A percentile compares a stretch with the other conserved stretches of the same genome.
Conservation (phyloP, 1,139 yeast species). For the Geotrichum aggregatum region DNA sequence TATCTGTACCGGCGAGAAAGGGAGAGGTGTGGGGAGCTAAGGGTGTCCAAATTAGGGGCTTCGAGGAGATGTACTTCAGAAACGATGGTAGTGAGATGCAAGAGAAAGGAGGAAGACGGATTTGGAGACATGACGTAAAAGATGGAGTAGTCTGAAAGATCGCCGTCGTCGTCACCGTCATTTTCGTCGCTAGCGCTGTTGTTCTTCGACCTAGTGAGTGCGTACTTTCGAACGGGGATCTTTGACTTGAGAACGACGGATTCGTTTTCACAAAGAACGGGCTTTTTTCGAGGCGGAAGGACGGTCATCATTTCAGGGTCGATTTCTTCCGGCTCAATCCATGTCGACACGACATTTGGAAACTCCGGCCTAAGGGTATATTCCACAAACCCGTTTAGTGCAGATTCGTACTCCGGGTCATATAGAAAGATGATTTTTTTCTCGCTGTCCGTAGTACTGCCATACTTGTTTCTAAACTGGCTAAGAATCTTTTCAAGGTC, state of each 20-base stretch:
- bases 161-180: conserved; percentile 1
- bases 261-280: neutral
- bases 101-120: conserved; percentile 75
- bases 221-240: conserved; percentile 11
- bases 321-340: conserved; percentile 16
- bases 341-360: conserved; percentile 23
- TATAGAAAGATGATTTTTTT: conserved; percentile 31
- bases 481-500: conserved; percentile 26
- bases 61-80: conserved; percentile 43
- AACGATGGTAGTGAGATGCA: conserved; percentile 71
- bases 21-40: conserved; percentile 65
- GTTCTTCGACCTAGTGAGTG: neutral
- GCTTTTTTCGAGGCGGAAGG: conserved; percentile 4
- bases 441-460: conserved; percentile 7
- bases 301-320: conserved; percentile 11
- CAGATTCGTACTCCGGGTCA: conserved; percentile 34
- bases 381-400: conserved; percentile 25
- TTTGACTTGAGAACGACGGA: neutral
- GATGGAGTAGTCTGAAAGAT: conserved; percentile 30
- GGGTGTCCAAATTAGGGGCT: conserved; percentile 29
- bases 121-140: conserved; percentile 56
- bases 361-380: conserved; percentile 16
- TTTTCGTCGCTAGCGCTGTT: too few species aligned
- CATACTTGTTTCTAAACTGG: conserved; percentile 25
- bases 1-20: conserved; percentile 76